A percentile compares a stretch with the other conserved stretches of the same genome.
Conservation (phyloP, 2,329 filamentous ascomycete species). For the Dothideomycetidae sp. region DNA sequence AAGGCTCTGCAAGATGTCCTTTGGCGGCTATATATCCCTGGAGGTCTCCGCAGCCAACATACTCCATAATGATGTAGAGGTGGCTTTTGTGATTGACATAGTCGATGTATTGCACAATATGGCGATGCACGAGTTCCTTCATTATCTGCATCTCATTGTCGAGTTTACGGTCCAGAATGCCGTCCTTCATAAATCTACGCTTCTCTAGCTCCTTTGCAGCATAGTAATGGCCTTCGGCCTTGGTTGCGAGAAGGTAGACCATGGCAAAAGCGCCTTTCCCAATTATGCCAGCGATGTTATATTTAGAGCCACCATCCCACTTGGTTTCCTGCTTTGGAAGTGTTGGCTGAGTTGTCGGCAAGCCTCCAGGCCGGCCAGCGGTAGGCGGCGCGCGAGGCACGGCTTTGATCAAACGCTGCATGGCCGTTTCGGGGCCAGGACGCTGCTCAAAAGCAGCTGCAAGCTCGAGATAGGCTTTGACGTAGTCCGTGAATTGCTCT, state of each 20-base stretch:
- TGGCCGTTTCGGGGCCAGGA: slow-evolving; percentile 1
- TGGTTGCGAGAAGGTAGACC: slow-evolving; percentile 80
- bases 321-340: slow-evolving; percentile 16
- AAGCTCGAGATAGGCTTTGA: slow-evolving; percentile 48
- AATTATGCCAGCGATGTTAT: slow-evolving; percentile 68
- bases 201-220: slow-evolving; percentile 95
- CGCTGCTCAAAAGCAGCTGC: slow-evolving; percentile 16
- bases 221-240: slow-evolving; percentile 67
- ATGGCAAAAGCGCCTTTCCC: slow-evolving; percentile 92
- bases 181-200: slow-evolving; percentile 83
- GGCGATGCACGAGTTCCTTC: slow-evolving; percentile 66
- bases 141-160: slow-evolving; percentile 98
- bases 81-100: slow-evolving; percentile 68
- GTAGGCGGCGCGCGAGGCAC: not conserved
- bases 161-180: slow-evolving; percentile 74
- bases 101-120: slow-evolving; percentile 85
- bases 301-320: slow-evolving; percentile 67
- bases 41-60: slow-evolving; percentile 66
- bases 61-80: slow-evolving; percentile 97
- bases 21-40: slow-evolving; percentile 53
- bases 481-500: slow-evolving; percentile 51
- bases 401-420: not conserved
- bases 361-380: not conserved
- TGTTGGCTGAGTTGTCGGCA: slow-evolving; percentile 1
- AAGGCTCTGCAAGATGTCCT: slow-evolving; percentile 49